Base-by-base conservation (phyloP, 306 rosid genomes). In the Gynostemma pentaphyllum region DNA sequence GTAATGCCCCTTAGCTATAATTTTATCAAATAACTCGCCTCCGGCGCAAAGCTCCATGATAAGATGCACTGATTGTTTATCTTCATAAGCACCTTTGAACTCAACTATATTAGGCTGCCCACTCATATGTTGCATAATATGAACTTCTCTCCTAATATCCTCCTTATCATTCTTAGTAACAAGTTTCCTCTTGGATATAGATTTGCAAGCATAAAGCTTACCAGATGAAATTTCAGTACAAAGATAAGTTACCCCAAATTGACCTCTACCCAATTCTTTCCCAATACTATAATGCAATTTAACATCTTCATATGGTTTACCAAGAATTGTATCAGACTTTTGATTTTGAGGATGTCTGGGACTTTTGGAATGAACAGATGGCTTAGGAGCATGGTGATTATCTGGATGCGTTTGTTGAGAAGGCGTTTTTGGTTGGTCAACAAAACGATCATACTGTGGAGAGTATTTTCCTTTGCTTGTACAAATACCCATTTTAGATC, bases 41-140 rank as follows among this genome's bases (percentile, higher is more conserved):
- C 97, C 97, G 4, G 90, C 95, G 53, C 97, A 90, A 5, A 90
- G 78, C 73, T 90, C 97, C 94, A 90, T 90, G 13, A 86, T 88
- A 66, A 90, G 71, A 74, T 87, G 87, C 51, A 90, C 95, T 0
- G 94, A 79, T 1, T 73, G 74, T 77, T 71, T 85, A 41, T 87
- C 97, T 81, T 90, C 97, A 73, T 77, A 90, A 70, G 86, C 77
- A 21, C 95, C 95, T 68, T 81, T 84, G 64, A 90, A 90, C 77
- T 90, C 97, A 48, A 90, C 97, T 75, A 87, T 83, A 67, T 87
- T 90, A 10, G 97, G 77, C 42, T 90, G 97, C 47, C 97, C 95
- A 62, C 94, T 85, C 85, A 90, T 64, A 79, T 90, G 88, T 82
- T 90, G 90, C 97, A 90, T 79, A n/a, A 90, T 83, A 73, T 83